Conservation (phyloP, 2,329 filamentous ascomycete genomes). For the Neodidymelliopsis sp. region DNA sequence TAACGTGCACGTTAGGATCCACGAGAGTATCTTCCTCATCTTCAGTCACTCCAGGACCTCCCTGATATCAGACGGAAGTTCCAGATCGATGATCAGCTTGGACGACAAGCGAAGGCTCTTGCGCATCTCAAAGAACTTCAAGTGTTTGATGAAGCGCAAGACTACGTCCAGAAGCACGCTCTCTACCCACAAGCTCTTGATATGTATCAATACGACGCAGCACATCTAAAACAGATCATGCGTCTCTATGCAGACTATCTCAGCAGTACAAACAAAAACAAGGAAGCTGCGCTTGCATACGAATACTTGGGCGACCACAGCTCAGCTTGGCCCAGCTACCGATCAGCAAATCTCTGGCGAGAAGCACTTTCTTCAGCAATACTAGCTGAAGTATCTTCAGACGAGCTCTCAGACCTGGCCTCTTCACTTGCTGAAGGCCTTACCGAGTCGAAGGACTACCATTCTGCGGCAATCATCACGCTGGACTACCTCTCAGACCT, state of each 20-base stretch:
- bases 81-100: slow-evolving; percentile 87
- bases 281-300: slow-evolving; percentile 88
- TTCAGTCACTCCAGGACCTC: slow-evolving; percentile 83
- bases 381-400: slow-evolving; percentile 64
- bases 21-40: slow-evolving; percentile 91
- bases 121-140: slow-evolving; percentile 75
- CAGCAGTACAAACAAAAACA: slow-evolving; percentile 75
- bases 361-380: slow-evolving; percentile 85
- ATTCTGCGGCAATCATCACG: slow-evolving; percentile 79
- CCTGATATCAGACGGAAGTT: slow-evolving; percentile 75
- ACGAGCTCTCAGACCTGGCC: slow-evolving; percentile 73
- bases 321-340: slow-evolving; percentile 82
- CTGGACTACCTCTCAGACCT: slow-evolving; percentile 81
- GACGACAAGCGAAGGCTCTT: slow-evolving; percentile 78
- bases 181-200: slow-evolving; percentile 81
- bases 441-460: slow-evolving; percentile 83
- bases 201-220: slow-evolving; percentile 82
- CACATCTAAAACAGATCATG: slow-evolving; percentile 72
- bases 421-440: slow-evolving; percentile 77
- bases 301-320: slow-evolving; percentile 80
- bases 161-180: slow-evolving; percentile 79
- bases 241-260: slow-evolving; percentile 81
- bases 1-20: slow-evolving; percentile 66
- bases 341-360: slow-evolving; percentile 85
- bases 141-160: slow-evolving; percentile 77